A percentile compares a stretch with the other conserved stretches of the same genome.
Evolutionary conservation across 2,329 filamentous ascomycete genomes (phyloP).

Genomic region (Xylaria sp.): DNA sequence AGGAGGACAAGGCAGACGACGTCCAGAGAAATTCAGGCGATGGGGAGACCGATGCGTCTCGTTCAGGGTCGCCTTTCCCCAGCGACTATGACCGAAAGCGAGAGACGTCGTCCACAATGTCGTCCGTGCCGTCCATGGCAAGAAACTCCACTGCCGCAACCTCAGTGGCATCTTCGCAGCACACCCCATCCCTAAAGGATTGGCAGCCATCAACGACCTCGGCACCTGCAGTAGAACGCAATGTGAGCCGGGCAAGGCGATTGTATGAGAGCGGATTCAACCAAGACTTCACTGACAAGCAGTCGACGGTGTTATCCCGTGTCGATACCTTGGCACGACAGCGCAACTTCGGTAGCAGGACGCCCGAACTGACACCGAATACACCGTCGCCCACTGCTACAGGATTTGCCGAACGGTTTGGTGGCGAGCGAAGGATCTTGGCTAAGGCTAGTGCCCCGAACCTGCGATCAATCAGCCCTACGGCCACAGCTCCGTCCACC

Average conservation of each 20-base stretch:
- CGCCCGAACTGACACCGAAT: constrained; percentile 51
- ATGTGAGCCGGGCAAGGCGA: constrained; percentile 69
- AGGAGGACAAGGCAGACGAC: constrained; percentile 44
- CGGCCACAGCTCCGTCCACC: constrained; percentile 42
- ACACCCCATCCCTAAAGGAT: constrained; percentile 55
- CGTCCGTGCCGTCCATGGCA: constrained; percentile 66
- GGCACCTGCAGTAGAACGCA: constrained; percentile 59
- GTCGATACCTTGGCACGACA: constrained; percentile 77
- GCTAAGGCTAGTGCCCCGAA: constrained; percentile 70
- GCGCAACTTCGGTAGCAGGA: constrained; percentile 53
- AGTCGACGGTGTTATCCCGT: constrained; percentile 73
- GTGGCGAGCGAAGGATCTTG: constrained; percentile 48
- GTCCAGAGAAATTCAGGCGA: constrained; percentile 38
- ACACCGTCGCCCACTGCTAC: constrained; percentile 50
- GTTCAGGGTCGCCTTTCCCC: constrained; percentile 59
- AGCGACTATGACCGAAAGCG: constrained; percentile 73
- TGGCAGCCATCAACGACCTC: constrained; percentile 47
- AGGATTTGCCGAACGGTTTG: constrained; percentile 50
- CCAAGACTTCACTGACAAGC: constrained; percentile 79
- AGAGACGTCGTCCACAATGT: constrained; percentile 85
- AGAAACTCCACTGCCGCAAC: constrained; percentile 87
- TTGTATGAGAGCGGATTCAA: constrained; percentile 83
- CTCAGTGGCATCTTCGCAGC: constrained; percentile 75
- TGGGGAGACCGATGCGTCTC: constrained; percentile 34
- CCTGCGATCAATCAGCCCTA: constrained; percentile 60